Percentiles rank a stretch among this genome's conserved stretches.
Evolutionary conservation across 75 land plant genomes (phyloP).

Genomic region (Picea sitchensis): DNA sequence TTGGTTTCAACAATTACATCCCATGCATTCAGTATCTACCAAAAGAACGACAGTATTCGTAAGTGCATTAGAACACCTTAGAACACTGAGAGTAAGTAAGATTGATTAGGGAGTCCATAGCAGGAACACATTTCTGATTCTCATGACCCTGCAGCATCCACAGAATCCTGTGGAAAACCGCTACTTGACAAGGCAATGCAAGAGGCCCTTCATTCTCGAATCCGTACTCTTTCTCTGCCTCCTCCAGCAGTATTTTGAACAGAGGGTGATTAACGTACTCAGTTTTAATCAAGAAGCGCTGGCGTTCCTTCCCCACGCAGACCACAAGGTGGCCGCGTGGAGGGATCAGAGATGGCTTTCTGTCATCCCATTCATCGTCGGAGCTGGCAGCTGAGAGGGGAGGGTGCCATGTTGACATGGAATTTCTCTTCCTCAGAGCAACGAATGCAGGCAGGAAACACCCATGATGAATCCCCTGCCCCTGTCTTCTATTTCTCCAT

Average conservation of each 20-base stretch:
- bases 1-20: too few species aligned
- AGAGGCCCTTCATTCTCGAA: slow-evolving; percentile 25
- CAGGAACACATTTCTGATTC: too few species aligned
- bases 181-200: slow-evolving; percentile 32
- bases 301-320: slow-evolving; percentile 52
- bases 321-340: slow-evolving; percentile 55
- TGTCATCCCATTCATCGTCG: background rate
- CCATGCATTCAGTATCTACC: too few species aligned
- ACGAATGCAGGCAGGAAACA: background rate
- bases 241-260: slow-evolving; percentile 54
- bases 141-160: slow-evolving; percentile 13
- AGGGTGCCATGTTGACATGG: background rate
- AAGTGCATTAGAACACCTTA: too few species aligned
- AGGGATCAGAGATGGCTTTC: background rate
- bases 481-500: too few species aligned
- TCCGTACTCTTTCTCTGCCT: slow-evolving; percentile 55
- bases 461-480: too few species aligned
- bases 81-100: too few species aligned
- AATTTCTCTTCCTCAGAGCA: background rate
- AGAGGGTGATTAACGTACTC: slow-evolving; percentile 55
- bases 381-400: background rate
- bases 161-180: slow-evolving; percentile 24
- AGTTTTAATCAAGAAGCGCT: slow-evolving; percentile 46
- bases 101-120: too few species aligned
- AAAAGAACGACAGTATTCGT: too few species aligned